Evolutionary conservation across 805 yeast genomes (phyloP), one percentile per base, ranked within the genome.

Genomic region (Lachancea kluyveri): DNA sequence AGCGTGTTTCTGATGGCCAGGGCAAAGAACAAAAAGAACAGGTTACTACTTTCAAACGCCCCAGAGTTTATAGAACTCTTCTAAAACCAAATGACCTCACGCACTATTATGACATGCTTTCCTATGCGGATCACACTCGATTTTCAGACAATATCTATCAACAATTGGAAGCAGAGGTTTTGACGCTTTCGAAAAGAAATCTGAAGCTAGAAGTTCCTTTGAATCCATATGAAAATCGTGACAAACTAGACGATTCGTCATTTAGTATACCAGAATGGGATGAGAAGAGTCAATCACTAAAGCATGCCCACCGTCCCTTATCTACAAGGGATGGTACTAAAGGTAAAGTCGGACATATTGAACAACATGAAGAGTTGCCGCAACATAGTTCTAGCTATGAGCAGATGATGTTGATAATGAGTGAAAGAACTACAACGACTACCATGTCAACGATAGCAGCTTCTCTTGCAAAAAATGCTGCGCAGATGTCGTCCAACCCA

Each of bases 371-470:
- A 49, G 86, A 80, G 41, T 52, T 66, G 16, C 74, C 77, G 22
- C 95, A 86, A 52, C 82, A 82, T 45, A 73, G 78, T 35, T 76
- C 88, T 2, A 94, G 86, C 42, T 86, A 83, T 60, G 97, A 92
- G 57, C 94, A 85, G 51, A 65, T 87, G 52, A 90, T 90, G 97
- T 64, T 79, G 18, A 67, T 76, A 7, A 62, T 78, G 68, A 70
- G 68, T 41, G 80, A 77, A 30, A 57, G 59, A 32, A 48, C 55
- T 24, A 62, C 50, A 35, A 59, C 56, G 32, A 57, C 47, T 43
- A 67, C 62, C 9, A 56, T 55, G 34, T 60, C 66, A 3, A 57
- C 68, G 1, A 56, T 65, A 20, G 58, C 65, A 6, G 52, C 64
- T 1, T 50, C 68, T 1, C 37, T 49, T 18, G 45, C 53, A 8